Base-by-base conservation (phyloP, 208 protist genomes). In the Wallacemonas sp. region DNA sequence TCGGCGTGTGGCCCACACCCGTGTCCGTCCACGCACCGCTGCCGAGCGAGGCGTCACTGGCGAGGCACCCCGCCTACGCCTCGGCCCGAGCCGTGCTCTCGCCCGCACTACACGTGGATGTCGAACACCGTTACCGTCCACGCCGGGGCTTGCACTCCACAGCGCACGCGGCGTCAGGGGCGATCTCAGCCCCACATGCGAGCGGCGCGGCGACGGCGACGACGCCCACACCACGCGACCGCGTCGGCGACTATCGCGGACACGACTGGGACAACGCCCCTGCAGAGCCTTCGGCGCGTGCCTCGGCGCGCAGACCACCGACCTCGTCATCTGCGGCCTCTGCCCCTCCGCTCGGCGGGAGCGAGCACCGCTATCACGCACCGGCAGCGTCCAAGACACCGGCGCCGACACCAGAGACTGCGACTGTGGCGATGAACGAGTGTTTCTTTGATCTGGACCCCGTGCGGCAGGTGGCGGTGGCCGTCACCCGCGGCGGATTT, bases 191-290 rank as follows among this genome's bases (percentile, higher is more conserved):
- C 42, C 7, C n/a, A 5, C 42, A 5, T 20, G 18, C 11, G 11
- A 48, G 42, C n/a, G 16, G 42, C 42, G 42, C 42, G n/a, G 10
- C 7, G 36, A 7, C 14, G 14, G 10, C 10, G 10, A 41, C 36
- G 10, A 16, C 36, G 36, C 14, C 10, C 10, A 59, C 52, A 22
- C 10, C 3, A 8, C 52, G 52, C 31, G 52, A 42, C 22, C 52
- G 52, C 29, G 31, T 59, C 31, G 52, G 52, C 31, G 52, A 59
- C 52, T 59, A 59, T 29, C 52, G 52, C 52, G 52, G 52, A 3
- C n/a, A 20, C 10, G 31, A 41, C 5, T 59, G 52, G 52, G 52
- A 59, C 31, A n/a, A 26, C 29, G 48, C 42, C 42, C 3, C n/a
- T 33, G 25, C 48, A n/a, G 8, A 11, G 5, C 7, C 8, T 22